These are phyloP conservation scores for Aspergillus uvarum DNA, from an alignment of 2,329 filamentous ascomycete genomes.

Conservation along the genomic window DNA sequence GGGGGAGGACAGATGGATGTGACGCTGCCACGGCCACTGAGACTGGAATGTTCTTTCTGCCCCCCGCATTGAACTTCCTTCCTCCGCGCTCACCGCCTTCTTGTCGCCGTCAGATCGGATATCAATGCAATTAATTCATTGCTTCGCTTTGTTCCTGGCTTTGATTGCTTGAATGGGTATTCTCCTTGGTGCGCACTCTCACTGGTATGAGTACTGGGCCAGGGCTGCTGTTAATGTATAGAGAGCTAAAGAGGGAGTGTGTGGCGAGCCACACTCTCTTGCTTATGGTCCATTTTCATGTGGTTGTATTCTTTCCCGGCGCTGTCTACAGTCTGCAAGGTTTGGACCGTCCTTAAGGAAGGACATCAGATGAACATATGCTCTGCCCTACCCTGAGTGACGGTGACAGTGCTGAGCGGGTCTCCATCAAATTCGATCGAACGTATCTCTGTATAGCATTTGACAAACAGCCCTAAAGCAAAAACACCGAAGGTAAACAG, in stretches of 20 bases:
- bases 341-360: too few species aligned
- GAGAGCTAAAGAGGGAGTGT: background rate
- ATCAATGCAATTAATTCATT: background rate
- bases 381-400: too few species aligned
- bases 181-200: too few species aligned
- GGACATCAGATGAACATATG: too few species aligned
- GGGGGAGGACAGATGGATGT: background rate
- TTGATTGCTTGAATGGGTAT: too few species aligned
- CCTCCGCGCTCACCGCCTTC: slow-evolving; percentile 5
- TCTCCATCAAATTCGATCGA: background rate
- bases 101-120: slow-evolving; percentile 3
- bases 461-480: background rate
- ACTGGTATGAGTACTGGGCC: too few species aligned
- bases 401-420: background rate
- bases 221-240: too few species aligned
- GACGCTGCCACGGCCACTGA: background rate
- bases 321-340: too few species aligned
- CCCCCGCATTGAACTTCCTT: slow-evolving; percentile 1
- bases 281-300: too few species aligned
- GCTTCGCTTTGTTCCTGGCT: too few species aligned
- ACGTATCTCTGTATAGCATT: background rate
- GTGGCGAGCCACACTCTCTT: too few species aligned
- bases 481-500: background rate
- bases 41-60: slow-evolving; percentile 8
- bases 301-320: too few species aligned